Evolutionary conservation across 257 asterid species (phyloP), one percentile per base, ranked within the genome.

Genomic region (Nicotiana sylvestris): DNA sequence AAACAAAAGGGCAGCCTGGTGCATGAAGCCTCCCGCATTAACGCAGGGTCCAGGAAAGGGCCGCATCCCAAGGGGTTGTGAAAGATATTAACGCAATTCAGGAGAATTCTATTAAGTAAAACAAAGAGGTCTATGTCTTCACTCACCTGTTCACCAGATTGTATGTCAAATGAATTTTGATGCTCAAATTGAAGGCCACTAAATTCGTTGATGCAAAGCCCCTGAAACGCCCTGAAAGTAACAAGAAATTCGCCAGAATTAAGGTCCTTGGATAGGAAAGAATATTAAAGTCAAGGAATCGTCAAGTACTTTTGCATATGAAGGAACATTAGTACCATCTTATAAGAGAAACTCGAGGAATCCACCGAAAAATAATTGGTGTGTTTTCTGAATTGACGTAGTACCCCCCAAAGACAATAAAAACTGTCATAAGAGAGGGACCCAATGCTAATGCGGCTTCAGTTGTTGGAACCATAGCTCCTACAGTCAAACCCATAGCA

Each of bases 401-500:
- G 87, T 90, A 96, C 83, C 99, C 99, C 58, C 99, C 99, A 86
- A 96, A 96, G 76, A 94, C 98, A 55, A 94, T 95, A 91, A 96
- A 96, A 81, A 96, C 97, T 51, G 98, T 94, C 99, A 96, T 96
- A 39, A 92, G 94, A 33, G 98, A 91, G 66, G 98, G 98, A 58
- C 99, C 98, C 84, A 96, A 86, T 66, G 98, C 99, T 88, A 96
- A 80, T 83, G 99, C 98, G 35, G 99, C 98, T 91, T 96, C 99
- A 32, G 98, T 89, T 74, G 98, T 93, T 67, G 99, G 98, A 84
- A 82, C 98, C 92, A 93, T 93, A 27, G 99, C 98, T 65, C 99
- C 99, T 62, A 96, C 98, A n/a, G 99, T 96, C 87, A 96, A 87
- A 81, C 99, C 98, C 98, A 94, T 96, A 0, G 98, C 99, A 66